Percentiles rank a stretch among this genome's conserved stretches.
These are phyloP conservation scores for Coemansia sp. DNA, from an alignment of 192 early-diverging fungal genomes.

Conservation along the genomic window DNA sequence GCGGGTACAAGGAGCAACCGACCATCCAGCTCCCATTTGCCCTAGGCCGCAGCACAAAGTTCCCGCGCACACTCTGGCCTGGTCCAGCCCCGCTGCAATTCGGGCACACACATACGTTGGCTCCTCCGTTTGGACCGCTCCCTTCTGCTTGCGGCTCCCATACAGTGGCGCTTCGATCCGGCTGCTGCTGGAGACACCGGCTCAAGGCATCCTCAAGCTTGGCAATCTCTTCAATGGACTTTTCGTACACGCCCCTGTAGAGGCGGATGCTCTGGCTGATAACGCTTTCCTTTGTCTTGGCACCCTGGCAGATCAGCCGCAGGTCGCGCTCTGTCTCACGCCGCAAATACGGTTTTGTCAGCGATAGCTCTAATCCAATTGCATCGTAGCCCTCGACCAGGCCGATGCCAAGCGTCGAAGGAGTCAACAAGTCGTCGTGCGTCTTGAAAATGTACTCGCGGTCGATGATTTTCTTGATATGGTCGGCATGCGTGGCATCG, in stretches of 20 bases:
- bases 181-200: conserved; percentile 35
- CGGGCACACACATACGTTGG: conserved; percentile 32
- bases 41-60: conserved; percentile 9
- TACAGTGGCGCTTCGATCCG: not conserved
- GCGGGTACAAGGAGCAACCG: conserved; percentile 56
- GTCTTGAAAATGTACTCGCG: conserved; percentile 84
- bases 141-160: conserved; percentile 13
- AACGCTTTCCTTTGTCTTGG: conserved; percentile 67
- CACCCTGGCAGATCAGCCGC: conserved; percentile 71
- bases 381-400: conserved; percentile 85
- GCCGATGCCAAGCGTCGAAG: conserved; percentile 85
- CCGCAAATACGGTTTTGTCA: conserved; percentile 89
- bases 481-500: conserved; percentile 95
- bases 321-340: conserved; percentile 84
- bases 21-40: conserved; percentile 31
- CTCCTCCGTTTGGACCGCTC: conserved; percentile 7
- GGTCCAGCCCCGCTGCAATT: conserved; percentile 4
- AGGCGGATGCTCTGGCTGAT: conserved; percentile 65
- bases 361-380: conserved; percentile 81
- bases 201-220: conserved; percentile 55
- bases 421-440: conserved; percentile 60
- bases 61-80: not conserved
- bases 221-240: conserved; percentile 51
- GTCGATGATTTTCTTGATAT: conserved; percentile 91
- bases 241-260: conserved; percentile 75